Conservation (phyloP, 2,329 filamentous ascomycete species). For the Colletotrichum simmondsii region DNA sequence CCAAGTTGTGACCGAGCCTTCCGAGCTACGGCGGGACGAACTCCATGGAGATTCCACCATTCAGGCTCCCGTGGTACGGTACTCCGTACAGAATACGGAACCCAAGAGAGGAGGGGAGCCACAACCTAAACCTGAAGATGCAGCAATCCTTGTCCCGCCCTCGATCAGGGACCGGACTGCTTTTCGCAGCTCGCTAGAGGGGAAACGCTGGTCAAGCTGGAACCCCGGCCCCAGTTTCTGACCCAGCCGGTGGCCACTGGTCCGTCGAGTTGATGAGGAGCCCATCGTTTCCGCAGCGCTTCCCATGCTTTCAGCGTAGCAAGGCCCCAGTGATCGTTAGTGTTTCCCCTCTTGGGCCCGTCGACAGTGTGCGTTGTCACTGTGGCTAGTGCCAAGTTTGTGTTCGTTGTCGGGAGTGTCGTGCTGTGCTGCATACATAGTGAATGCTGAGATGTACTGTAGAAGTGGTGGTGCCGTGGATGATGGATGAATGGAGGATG, state of each 20-base stretch:
- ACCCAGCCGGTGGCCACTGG: background rate
- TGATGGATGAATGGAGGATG: background rate
- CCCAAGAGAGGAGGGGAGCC: background rate
- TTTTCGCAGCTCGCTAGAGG: background rate
- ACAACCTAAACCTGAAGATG: slow-evolving; percentile 16
- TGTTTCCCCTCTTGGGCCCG: background rate
- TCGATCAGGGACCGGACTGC: slow-evolving; percentile 1
- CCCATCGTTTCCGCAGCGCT: slow-evolving; percentile 25
- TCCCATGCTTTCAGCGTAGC: slow-evolving; percentile 12
- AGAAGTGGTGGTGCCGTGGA: background rate
- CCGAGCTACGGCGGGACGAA: background rate
- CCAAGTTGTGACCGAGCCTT: background rate
- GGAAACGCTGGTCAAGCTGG: background rate
- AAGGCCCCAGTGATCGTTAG: background rate
- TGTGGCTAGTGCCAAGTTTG: background rate
- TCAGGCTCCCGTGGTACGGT: background rate
- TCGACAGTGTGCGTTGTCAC: background rate
- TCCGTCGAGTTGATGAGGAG: slow-evolving; percentile 8
- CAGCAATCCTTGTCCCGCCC: background rate
- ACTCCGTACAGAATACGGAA: background rate
- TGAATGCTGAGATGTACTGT: background rate
- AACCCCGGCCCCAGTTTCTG: slow-evolving; percentile 11
- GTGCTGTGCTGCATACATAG: background rate
- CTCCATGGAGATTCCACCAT: background rate
- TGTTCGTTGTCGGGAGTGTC: background rate